Evolutionary conservation across 2,329 filamentous ascomycete species (phyloP).

Genomic region (Aspergillus fructus): DNA sequence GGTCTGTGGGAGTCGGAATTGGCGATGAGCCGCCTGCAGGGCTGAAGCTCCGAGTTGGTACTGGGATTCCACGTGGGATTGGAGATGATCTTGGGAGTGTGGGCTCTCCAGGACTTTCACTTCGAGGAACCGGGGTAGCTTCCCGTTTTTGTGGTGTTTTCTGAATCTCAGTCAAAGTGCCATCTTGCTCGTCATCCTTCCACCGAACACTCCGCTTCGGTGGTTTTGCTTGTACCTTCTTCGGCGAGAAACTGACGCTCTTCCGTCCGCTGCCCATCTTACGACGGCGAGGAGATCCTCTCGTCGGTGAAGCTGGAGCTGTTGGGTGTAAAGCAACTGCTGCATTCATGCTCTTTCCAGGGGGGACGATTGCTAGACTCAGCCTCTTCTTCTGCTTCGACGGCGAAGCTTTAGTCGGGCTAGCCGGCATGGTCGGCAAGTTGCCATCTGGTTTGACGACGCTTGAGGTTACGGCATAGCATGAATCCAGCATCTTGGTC

Average conservation of each 20-base stretch:
- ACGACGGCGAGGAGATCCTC: constrained; percentile 76
- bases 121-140: constrained; percentile 49
- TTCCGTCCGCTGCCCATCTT: constrained; percentile 66
- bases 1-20: constrained; percentile 55
- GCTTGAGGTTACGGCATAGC: constrained; percentile 72
- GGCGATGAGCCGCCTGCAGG: constrained; percentile 54
- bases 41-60: constrained; percentile 33
- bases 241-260: constrained; percentile 76
- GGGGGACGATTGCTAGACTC: constrained; percentile 38
- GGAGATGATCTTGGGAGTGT: constrained; percentile 54
- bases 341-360: constrained; percentile 26
- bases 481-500: constrained; percentile 72
- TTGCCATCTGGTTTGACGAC: constrained; percentile 87
- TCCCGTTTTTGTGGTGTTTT: constrained; percentile 76
- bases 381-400: constrained; percentile 68
- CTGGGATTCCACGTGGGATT: constrained; percentile 45
- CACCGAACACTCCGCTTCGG: constrained; percentile 81
- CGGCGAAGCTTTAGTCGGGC: constrained; percentile 67
- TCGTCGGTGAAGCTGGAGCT: constrained; percentile 62
- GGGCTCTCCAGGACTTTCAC: constrained; percentile 54
- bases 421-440: constrained; percentile 56
- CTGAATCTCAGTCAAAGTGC: constrained; percentile 83
- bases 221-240: constrained; percentile 62
- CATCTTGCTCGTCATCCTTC: constrained; percentile 87
- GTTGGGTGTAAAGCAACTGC: constrained; percentile 32